Base-by-base conservation (phyloP, 768 basidiomycete genomes). In the Phylloporus arenicola region DNA sequence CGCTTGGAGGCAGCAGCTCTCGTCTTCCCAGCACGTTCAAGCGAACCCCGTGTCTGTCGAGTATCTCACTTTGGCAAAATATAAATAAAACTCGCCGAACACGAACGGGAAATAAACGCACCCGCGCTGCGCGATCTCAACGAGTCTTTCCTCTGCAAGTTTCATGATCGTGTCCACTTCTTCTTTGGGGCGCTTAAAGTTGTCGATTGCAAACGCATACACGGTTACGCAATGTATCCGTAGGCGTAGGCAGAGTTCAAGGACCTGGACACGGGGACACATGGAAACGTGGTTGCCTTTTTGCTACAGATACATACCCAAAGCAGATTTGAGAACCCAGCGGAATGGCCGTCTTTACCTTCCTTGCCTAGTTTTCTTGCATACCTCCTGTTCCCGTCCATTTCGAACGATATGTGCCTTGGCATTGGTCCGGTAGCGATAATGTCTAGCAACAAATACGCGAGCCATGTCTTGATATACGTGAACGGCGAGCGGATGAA, bases 191-290 rank as follows among this genome's bases (percentile, higher is more conserved):
- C 96, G 80, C 54, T 89, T 89, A 72, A 98, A 98, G 70, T 98
- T 99, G 60, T 98, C 95, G 53, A 98, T 92, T 1, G 93, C 81
- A 69, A 99, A 99, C n/a, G 92, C 92, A 60, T 95, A 99, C n/a
- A 86, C 89, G 2, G 91, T 85, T 22, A 98, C 92, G 52, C 87
- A 92, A 52, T 73, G 77, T 43, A 99, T 77, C 12, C 82, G 72
- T n/a, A 99, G 76, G 1, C 78, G 73, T 19, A 95, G 71, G 59
- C 94, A 94, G 25, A 93, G 75, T 65, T 93, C 90, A 16, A 98
- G 72, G 48, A 91, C 76, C 94, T 97, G 55, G 38, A n/a, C 9
- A 39, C 9, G 30, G 10, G 22, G 27, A 31, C 25, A 12, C 19
- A 50, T 51, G 20, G 43, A 44, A 20, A 12, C 14, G 10, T 7